A percentile compares a stretch with the other conserved stretches of the same genome.
phyloP scores from a whole-genome alignment of 768 basidiomycete genomes.

The Trametes meyenii region DNA sequence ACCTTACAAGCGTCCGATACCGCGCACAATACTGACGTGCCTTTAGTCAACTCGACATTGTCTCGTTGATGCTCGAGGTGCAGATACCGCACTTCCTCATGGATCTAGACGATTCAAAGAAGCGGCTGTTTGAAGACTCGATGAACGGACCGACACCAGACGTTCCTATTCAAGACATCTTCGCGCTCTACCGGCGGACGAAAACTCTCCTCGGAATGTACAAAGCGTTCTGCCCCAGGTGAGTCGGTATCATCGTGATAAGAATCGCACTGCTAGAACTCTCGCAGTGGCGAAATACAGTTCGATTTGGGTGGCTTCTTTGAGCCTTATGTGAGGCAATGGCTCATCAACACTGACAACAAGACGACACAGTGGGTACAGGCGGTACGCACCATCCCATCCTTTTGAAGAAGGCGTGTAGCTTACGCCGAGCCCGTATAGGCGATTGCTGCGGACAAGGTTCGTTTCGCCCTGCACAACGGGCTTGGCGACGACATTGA shows the following conservation, averaged over 20 bases:
- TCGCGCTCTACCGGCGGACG: conserved; percentile 80
- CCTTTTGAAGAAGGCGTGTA: neutral
- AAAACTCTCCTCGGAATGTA: conserved; percentile 80
- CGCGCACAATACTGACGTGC: neutral
- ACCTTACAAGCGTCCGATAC: neutral
- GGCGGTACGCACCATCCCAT: conserved; percentile 58
- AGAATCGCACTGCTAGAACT: neutral
- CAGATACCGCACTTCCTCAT: conserved; percentile 64
- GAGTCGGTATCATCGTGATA: conserved; percentile 33
- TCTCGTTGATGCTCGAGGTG: conserved; percentile 71
- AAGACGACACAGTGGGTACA: conserved; percentile 96
- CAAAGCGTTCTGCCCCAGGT: conserved; percentile 80
- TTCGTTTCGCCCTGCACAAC: conserved; percentile 31
- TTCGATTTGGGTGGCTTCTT: conserved; percentile 82
- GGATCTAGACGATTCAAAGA: conserved; percentile 71
- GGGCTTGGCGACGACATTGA: conserved; percentile 5
- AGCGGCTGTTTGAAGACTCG: conserved; percentile 78
- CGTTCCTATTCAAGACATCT: conserved; percentile 88
- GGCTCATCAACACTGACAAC: conserved; percentile 85
- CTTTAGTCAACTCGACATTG: conserved; percentile 69
- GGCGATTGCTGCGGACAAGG: conserved; percentile 86
- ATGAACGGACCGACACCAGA: conserved; percentile 88
- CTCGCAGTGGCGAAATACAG: conserved; percentile 51
- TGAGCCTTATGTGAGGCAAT: conserved; percentile 84
- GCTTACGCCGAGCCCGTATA: conserved; percentile 32